Conservation (phyloP, 805 yeast genomes). For the Ogataea thermomethanolica region DNA sequence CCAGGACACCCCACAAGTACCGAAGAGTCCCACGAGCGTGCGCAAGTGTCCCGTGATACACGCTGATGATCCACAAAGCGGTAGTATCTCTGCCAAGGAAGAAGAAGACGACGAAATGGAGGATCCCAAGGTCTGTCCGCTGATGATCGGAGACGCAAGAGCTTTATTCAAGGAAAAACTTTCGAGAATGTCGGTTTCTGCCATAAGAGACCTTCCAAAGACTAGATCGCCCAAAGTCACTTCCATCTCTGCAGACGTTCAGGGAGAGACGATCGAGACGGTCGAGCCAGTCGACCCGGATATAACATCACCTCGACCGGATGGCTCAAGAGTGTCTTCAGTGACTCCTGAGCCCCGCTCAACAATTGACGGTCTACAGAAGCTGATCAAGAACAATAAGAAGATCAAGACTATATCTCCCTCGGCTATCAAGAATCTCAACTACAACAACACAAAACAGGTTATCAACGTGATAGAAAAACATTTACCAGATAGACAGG, state of each 20-base stretch:
- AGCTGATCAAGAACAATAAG: constrained; percentile 17
- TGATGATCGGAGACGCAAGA: constrained; percentile 44
- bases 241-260: constrained; percentile 25
- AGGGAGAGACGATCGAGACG: constrained; percentile 11
- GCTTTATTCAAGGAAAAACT: constrained; percentile 35
- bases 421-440: constrained; percentile 33
- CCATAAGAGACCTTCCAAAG: constrained; percentile 26
- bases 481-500: constrained; percentile 50
- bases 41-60: constrained; percentile 31
- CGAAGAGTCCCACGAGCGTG: constrained; percentile 8
- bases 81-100: constrained; percentile 4
- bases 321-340: not conserved
- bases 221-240: constrained; percentile 24
- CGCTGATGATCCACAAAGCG: constrained; percentile 13
- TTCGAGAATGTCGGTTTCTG: constrained; percentile 31
- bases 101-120: constrained; percentile 28
- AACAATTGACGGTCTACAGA: constrained; percentile 13
- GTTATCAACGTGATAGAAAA: constrained; percentile 39
- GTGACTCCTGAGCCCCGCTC: constrained; percentile 1
- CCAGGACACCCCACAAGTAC: constrained; percentile 5
- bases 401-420: constrained; percentile 30
- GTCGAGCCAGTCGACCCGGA: too few relatives aligned
- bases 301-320: not conserved
- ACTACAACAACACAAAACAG: constrained; percentile 40
- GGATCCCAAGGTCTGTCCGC: constrained; percentile 41